A percentile compares a stretch with the other conserved stretches of the same genome.
phyloP scores from a whole-genome alignment of 768 basidiomycete species.

The Mycena filopes region DNA sequence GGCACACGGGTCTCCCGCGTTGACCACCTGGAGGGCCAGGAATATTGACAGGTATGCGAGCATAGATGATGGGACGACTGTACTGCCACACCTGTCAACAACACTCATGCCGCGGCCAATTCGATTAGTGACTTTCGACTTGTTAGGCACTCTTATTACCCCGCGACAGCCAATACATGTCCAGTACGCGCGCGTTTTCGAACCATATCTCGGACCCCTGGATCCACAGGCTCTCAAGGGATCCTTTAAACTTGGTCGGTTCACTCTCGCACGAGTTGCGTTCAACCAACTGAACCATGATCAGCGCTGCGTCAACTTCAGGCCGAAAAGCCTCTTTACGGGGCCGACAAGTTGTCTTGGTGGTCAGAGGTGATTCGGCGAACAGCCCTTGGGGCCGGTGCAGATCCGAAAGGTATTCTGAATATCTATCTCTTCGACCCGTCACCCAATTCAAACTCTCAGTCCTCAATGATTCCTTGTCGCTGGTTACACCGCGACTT shows the following conservation, averaged over 20 bases:
- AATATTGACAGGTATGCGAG: neutral
- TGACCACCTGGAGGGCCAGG: neutral
- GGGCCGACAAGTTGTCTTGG: conserved; percentile 66
- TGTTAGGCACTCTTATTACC: conserved; percentile 77
- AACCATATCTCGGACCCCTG: conserved; percentile 72
- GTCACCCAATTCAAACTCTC: neutral
- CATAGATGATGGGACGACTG: neutral
- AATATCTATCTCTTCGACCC: conserved; percentile 23
- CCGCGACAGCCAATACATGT: conserved; percentile 75
- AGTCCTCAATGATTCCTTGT: conserved; percentile 67
- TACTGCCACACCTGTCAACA: conserved; percentile 1
- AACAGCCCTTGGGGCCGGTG: conserved; percentile 83
- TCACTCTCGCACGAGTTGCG: neutral
- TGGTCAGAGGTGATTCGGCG: conserved; percentile 82
- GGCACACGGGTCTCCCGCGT: conserved; percentile 57
- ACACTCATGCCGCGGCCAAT: conserved; percentile 45
- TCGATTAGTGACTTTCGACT: conserved; percentile 82
- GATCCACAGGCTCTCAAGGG: conserved; percentile 60
- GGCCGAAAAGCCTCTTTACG: conserved; percentile 67
- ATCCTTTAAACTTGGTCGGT: conserved; percentile 70
- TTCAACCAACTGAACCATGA: conserved; percentile 4
- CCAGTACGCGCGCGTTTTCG: conserved; percentile 73
- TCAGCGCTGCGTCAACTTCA: conserved; percentile 61
- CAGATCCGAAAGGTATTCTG: conserved; percentile 60
- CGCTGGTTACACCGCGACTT: conserved; percentile 68